Base-by-base conservation (phyloP, 495 filamentous ascomycete species). In the Extremus antarcticus region DNA sequence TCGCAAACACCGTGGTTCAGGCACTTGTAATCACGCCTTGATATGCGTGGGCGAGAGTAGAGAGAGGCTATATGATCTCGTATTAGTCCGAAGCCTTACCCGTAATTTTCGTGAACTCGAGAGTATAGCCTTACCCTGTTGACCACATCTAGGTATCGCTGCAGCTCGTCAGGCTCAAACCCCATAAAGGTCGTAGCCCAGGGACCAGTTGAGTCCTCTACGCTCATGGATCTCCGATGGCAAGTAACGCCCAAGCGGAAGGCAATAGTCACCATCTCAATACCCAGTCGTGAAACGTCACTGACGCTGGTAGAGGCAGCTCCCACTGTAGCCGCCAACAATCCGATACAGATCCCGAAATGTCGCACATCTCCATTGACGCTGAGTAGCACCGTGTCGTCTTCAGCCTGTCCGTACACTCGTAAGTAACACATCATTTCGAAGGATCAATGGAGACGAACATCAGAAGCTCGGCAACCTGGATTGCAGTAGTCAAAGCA, bases 101-200 rank as follows among this genome's bases (percentile, higher is more conserved):
- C n/a, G n/a, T n/a, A n/a, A n/a, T n/a, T n/a, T n/a, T n/a, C n/a
- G n/a, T n/a, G n/a, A n/a, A n/a, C n/a, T n/a, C n/a, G n/a, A n/a
- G n/a, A n/a, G n/a, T n/a, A n/a, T n/a, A n/a, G n/a, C 56, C 66
- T 3, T 52, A 51, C 21, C 63, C 63, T 1, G 58, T 59, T 29
- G 66, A 68, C 53, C 71, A 73, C 39, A 73, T 66, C 56, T 69
- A 74, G n/a, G 71, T 59, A 29, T 71, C 67, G 35, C 57, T 66
- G 20, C 49, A 71, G 66, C 0, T 58, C 65, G 0, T 66, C 63
- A 3, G 60, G 39, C 16, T 58, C 43, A 2, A 74, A 53, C 15
- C 64, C 66, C 0, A 65, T 58, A 10, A 77, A 49, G 1, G 74
- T 65, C 45, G 68, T 68, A 2, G 74, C 73, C 74, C 73, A 77